Base-by-base conservation (phyloP, 1,284 basidiomycete species). In the Boletus austroedulis region DNA sequence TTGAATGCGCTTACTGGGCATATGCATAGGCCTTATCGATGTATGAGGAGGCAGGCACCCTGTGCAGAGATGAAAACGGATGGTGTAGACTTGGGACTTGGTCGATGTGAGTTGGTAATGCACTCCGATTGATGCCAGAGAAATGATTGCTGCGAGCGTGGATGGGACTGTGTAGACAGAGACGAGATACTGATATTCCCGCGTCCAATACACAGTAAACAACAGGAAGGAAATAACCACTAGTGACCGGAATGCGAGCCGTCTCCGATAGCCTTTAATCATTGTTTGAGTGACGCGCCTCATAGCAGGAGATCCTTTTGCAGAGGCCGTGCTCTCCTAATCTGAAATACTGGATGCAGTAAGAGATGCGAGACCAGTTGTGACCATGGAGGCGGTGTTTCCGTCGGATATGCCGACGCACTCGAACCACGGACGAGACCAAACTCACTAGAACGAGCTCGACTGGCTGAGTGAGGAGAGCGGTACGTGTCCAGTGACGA, bases 1-100 rank as follows among this genome's bases (percentile, higher is more conserved):
- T 80, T 99, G 32, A 95, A 97, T 69, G 85, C 88, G 32, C 97
- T 95, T 71, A 79, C 75, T 17, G 93, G 93, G 0, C 92, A 96
- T 69, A 69, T n/a, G 15, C 90, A 93, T 64, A 76, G 80, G 21
- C 80, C 83, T 12, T 95, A 95, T 71, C 83, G 93, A n/a, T 90
- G 87, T 67, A 89, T 62, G 88, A n/a, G n/a, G 88, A 81, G 73
- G 89, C 89, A 1, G 84, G 76, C 17, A 86, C 98, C 5, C 70
- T 98, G 3, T 87, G 85, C 44, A 96, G 96, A 7, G 97, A 98
- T 70, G 26, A 28, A 72, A 82, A 87, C 6, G 97, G 97, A 0
- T 76, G 58, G 77, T 99, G 7, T 95, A 92, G 89, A 85, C 84
- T 40, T 99, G 96, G 95, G 94, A 96, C 68, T 77, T 28, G 55